Evolutionary conservation across 805 yeast genomes (phyloP), one percentile per base, ranked within the genome.

Genomic region (Metschnikowia cerradonensis): DNA sequence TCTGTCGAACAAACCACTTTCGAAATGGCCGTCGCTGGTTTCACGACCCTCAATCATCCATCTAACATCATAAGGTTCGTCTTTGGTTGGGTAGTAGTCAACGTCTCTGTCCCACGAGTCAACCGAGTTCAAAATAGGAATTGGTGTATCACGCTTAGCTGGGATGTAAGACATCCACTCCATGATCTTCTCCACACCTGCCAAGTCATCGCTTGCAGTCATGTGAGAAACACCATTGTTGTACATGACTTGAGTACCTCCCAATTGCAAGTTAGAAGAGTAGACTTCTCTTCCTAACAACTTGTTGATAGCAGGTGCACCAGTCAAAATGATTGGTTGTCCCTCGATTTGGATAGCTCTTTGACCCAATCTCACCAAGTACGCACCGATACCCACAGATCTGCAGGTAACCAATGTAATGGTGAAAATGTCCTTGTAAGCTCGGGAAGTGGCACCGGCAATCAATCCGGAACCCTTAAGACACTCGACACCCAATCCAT

Each of bases 331-430:
- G 62, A 94, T 90, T 50, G 99, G 99, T 74, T 94, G 98, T 40
- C 99, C 99, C 71, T 94, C 97, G 62, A 94, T 88, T 76, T 94
- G 99, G 63, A 94, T 91, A 40, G 98, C 96, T 79, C 99, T 87
- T 79, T 94, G 98, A 65, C 99, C 99, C 60, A 94, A 80, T 73
- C 99, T 87, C 39, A 94, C 99, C 67, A 94, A 79, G 68, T 94
- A 94, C 42, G 99, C 99, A 78, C 99, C 99, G 70, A 94, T 94
- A 85, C 99, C 99, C 64, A 94, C 99, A 47, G 98, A 91, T 80
- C 99, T 86, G 77, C 98, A 91, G n/a, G 99, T 94, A 50, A 94
- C 99, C 69, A 94, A 79, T n/a, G 99, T 92, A 52, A 91, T 83
- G 19, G 99, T 94, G 78, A 94, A 94, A 56, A 94, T 94, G 67